A percentile compares a stretch with the other conserved stretches of the same genome.
Evolutionary conservation across 441 rosid genomes (phyloP).

Genomic region (Bruguiera hainesii): DNA sequence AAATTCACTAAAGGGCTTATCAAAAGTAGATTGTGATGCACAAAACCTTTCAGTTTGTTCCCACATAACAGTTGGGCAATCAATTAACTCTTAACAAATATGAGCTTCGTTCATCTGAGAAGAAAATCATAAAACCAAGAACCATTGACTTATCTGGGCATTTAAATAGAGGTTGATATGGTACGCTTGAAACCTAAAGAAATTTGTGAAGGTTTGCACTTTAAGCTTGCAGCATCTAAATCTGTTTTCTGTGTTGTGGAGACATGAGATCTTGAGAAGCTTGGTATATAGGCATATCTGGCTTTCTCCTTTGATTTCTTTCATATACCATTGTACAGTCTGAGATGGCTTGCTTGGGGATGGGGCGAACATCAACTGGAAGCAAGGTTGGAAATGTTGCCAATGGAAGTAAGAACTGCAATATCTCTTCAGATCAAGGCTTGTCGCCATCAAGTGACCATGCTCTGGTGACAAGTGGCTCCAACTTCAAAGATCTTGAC

Average conservation of each 20-base stretch:
- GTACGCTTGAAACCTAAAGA: too few relatives aligned
- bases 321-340: conserved; percentile 28
- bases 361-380: conserved; percentile 22
- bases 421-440: conserved; percentile 20
- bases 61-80: too few relatives aligned
- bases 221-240: not conserved
- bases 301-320: conserved; percentile 1
- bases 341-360: conserved; percentile 16
- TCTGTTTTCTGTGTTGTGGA: not conserved
- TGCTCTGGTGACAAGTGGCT: conserved; percentile 27
- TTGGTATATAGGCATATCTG: not conserved
- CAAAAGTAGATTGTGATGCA: too few relatives aligned
- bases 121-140: too few relatives aligned
- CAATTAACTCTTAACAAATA: too few relatives aligned
- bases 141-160: too few relatives aligned
- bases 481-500: conserved; percentile 33
- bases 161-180: too few relatives aligned
- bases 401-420: conserved; percentile 22
- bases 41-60: too few relatives aligned
- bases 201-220: too few relatives aligned
- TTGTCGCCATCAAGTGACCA: conserved; percentile 13
- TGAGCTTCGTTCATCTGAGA: too few relatives aligned
- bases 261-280: not conserved
- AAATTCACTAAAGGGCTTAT: too few relatives aligned
- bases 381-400: conserved; percentile 25